Evolutionary conservation across 345 rosid genomes (phyloP).

Genomic region (Arabis hirsuta): DNA sequence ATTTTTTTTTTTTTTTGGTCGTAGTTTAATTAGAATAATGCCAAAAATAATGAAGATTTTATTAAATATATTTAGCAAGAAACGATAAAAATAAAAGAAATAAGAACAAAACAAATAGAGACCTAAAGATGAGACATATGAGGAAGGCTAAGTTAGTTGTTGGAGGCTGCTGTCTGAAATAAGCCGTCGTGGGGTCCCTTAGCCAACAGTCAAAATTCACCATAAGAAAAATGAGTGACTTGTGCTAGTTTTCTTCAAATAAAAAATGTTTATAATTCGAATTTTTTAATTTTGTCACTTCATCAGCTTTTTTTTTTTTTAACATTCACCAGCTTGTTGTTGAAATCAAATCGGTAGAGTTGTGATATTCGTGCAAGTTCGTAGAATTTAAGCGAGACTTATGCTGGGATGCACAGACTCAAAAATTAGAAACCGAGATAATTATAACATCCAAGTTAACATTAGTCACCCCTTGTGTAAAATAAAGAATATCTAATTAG

Average conservation of each 20-base stretch:
- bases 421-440: too few species aligned
- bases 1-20: too few species aligned
- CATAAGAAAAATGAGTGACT: background rate
- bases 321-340: background rate
- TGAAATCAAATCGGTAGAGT: background rate
- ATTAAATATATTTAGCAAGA: slow-evolving; percentile 13
- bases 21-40: slow-evolving; percentile 4
- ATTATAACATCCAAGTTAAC: too few species aligned
- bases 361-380: too few species aligned
- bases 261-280: background rate
- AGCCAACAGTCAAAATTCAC: slow-evolving; percentile 14
- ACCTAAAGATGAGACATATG: slow-evolving; percentile 39
- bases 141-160: slow-evolving; percentile 42
- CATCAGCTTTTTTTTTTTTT: background rate
- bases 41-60: slow-evolving; percentile 8
- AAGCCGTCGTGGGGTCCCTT: slow-evolving; percentile 46
- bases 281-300: background rate
- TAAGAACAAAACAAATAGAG: background rate
- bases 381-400: too few species aligned
- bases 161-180: slow-evolving; percentile 44
- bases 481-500: too few species aligned
- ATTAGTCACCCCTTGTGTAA: too few species aligned
- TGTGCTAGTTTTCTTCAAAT: slow-evolving; percentile 21
- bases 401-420: too few species aligned
- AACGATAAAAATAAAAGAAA: background rate